Conservation (phyloP, 2,329 filamentous ascomycete species). For the Trichoderma oligosporum region DNA sequence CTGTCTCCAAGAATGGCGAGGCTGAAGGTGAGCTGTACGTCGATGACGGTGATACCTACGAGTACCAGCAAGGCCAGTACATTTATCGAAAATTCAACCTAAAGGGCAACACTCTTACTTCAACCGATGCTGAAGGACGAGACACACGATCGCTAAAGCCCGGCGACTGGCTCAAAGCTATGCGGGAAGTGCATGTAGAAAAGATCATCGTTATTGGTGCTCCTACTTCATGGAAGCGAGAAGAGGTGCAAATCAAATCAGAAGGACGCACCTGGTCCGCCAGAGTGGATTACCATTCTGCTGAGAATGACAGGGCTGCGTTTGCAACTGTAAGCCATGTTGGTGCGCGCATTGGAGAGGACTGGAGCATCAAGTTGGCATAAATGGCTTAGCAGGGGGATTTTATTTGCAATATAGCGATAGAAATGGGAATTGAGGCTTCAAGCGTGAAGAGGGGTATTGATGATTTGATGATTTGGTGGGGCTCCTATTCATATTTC, state of each 20-base stretch:
- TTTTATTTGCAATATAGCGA: not conserved
- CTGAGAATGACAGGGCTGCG: slow-evolving; percentile 44
- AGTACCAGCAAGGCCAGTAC: slow-evolving; percentile 79
- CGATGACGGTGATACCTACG: slow-evolving; percentile 91
- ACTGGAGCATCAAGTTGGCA: slow-evolving; percentile 47
- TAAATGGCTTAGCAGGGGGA: not conserved
- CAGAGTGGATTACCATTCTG: slow-evolving; percentile 57
- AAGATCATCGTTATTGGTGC: slow-evolving; percentile 81
- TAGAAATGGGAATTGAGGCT: not conserved
- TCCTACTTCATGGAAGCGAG: slow-evolving; percentile 66
- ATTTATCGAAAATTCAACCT: slow-evolving; percentile 81
- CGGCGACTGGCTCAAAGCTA: slow-evolving; percentile 72
- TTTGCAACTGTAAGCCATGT: slow-evolving; percentile 53
- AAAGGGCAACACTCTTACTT: slow-evolving; percentile 57
- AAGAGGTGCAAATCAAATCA: slow-evolving; percentile 53
- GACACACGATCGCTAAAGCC: slow-evolving; percentile 51
- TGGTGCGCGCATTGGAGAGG: slow-evolving; percentile 48
- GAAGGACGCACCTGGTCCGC: slow-evolving; percentile 53
- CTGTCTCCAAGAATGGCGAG: slow-evolving; percentile 53
- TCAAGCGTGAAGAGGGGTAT: no score
- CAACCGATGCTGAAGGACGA: slow-evolving; percentile 60
- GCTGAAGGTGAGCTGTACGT: slow-evolving; percentile 82
- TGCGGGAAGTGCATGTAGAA: slow-evolving; percentile 75
- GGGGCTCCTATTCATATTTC: no score
- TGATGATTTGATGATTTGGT: no score